Percentiles rank a stretch among this genome's conserved stretches.
These are phyloP conservation scores for Melaleuca alternifolia DNA, from an alignment of 345 rosid species.

Conservation along the genomic window DNA sequence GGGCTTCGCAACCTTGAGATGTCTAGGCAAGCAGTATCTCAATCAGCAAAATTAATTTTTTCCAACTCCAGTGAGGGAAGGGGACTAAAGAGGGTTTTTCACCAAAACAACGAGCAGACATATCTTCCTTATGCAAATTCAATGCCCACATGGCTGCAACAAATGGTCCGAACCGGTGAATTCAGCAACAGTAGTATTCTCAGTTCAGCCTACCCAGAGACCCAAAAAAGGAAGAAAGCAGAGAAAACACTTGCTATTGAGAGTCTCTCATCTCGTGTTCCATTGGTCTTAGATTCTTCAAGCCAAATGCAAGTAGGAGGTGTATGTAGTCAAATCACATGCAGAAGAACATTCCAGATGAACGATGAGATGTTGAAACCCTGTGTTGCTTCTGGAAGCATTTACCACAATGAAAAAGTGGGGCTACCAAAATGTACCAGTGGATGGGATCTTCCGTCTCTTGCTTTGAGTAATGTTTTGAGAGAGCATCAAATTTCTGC, in stretches of 20 bases:
- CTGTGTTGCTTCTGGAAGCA: neutral
- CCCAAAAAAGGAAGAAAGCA: neutral
- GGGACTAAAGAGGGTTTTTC: conserved; percentile 36
- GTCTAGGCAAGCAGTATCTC: conserved; percentile 14
- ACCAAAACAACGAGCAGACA: conserved; percentile 17
- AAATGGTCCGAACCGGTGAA: conserved; percentile 6
- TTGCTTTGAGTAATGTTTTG: neutral
- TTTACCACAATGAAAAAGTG: neutral
- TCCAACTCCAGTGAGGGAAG: conserved; percentile 18
- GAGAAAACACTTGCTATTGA: neutral
- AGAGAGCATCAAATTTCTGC: neutral
- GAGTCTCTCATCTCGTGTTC: neutral
- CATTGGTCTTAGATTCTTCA: neutral
- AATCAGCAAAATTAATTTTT: conserved; percentile 10
- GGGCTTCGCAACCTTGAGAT: conserved; percentile 11
- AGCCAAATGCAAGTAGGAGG: neutral
- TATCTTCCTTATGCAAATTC: conserved; percentile 7
- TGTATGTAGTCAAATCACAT: neutral
- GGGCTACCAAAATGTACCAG: neutral
- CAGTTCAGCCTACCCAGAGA: neutral
- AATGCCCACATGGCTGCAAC: conserved; percentile 7
- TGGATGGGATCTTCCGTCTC: neutral
- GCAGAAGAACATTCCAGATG: neutral
- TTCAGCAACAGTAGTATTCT: neutral
- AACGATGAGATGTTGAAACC: neutral